Base-by-base conservation (phyloP, 257 asterid genomes). In the Fraxinus excelsior region DNA sequence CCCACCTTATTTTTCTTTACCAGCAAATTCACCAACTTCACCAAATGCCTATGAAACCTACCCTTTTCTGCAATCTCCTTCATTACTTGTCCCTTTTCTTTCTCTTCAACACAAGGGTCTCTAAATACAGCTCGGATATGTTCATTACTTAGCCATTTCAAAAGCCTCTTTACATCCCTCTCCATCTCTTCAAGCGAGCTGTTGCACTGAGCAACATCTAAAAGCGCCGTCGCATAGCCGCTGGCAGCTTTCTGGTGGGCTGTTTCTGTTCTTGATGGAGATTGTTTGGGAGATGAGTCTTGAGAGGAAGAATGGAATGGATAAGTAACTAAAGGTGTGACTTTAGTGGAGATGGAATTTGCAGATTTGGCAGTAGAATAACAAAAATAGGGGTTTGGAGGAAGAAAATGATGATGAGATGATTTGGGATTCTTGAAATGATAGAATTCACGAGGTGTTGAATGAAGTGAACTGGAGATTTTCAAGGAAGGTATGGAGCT, bases 141-240 rank as follows among this genome's bases (percentile, higher is more conserved):
- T 5, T 79, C 80, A 29, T 76, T 68, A 67, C 77, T 56, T 21
- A 86, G 73, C 88, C 85, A 86, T 71, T 51, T 87, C 19, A 82
- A 85, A 49, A 89, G 72, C 84, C 78, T 78, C 71, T 35, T 70
- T 9, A 80, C 89, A 16, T 89, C 94, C 37, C 82, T 74, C 40
- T 56, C 65, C 31, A 87, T 83, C 13, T 78, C 80, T 42, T 78
- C 85, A 1, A 83, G 85, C 25, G 74, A 80, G 77, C 78, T 42
- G 80, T 71, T 83, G 67, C 67, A 34, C 7, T 81, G 82, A 9
- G 87, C 89, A n/a, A 60, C 49, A 35, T 87, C 94, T n/a, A 89
- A 51, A 31, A 89, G 89, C 2, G 94, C 91, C 16, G 83, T 87
- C 40, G 94, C 94, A 51, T 89, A 89, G 70, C 94, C 94, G 35